These are phyloP conservation scores for Curvularia hawaiiensis DNA, from an alignment of 2,329 filamentous ascomycete species.

Conservation along the genomic window DNA sequence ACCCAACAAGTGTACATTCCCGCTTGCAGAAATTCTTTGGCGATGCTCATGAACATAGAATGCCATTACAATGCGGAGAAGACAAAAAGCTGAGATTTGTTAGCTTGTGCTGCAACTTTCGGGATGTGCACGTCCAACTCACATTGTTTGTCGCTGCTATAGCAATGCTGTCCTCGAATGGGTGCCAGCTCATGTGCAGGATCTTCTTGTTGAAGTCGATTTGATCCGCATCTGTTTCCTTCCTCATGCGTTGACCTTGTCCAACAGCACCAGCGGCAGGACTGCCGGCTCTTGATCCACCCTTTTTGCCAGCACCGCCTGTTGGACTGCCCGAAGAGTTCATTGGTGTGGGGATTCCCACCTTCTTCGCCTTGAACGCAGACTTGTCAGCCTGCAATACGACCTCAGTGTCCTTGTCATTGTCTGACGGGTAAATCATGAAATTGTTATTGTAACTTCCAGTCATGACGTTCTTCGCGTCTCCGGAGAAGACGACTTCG, in stretches of 20 bases:
- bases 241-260: constrained; percentile 93
- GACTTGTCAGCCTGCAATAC: constrained; percentile 98
- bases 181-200: constrained; percentile 99
- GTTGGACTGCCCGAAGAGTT: constrained; percentile 79
- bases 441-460: constrained; percentile 99
- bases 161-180: constrained; percentile 98
- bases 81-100: constrained; percentile 57
- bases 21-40: constrained; percentile 33
- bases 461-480: constrained; percentile 99
- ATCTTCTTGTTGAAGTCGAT: constrained; percentile 99
- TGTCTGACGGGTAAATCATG: constrained; percentile 99
- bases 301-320: constrained; percentile 76
- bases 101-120: neutral
- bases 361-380: constrained; percentile 99
- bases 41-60: constrained; percentile 30
- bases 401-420: constrained; percentile 94
- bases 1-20: constrained; percentile 34
- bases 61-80: constrained; percentile 58
- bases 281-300: constrained; percentile 83
- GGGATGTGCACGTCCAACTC: constrained; percentile 52
- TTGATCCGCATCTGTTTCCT: constrained; percentile 98
- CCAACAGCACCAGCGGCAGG: constrained; percentile 73
- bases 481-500: constrained; percentile 97
- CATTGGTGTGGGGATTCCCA: constrained; percentile 96
- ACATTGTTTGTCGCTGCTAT: constrained; percentile 99